Evolutionary conservation across 169 alveolate species (phyloP), one percentile per base, ranked within the genome.

Genomic region (Eimeria brunetti): DNA sequence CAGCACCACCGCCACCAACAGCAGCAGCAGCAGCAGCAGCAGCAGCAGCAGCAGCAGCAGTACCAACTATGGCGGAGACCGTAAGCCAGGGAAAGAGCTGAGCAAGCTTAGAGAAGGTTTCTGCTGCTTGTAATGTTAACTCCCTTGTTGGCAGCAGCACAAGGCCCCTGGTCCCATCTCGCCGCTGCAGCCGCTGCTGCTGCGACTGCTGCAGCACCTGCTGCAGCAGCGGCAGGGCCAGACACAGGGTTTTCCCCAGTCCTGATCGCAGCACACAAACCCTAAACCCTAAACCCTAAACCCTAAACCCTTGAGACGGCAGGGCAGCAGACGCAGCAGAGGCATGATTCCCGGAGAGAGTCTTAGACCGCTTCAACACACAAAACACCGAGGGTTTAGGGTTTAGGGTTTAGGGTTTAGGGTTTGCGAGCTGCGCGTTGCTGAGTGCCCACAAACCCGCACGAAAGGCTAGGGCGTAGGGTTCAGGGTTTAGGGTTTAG

Each of bases 171-270:
- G 98, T 97, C 51, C 99, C 98, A 94, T 89, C 98, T 94, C 95
- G 98, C 98, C 94, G 95, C 88, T 38, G 95, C 49, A 58, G 96
- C 89, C 46, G 98, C 88, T 73, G 97, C 44, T 80, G 89, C 60
- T 89, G 96, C 41, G 85, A 94, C 84, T 76, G 49, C 76, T 75
- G 88, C 56, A 95, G 96, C 44, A 96, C 93, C 69, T 85, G 95
- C 94, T 96, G 97, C 88, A 71, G 80, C 75, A 71, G 78, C 38
- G 88, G 99, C 60, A 99, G 97, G 84, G 99, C 97, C 96, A 98
- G 99, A 80, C 99, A 99, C 41, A 99, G 97, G 0, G 99, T 99
- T 96, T 99, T 99, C 46, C 99, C 99, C 99, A 98, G 27, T 64
- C 94, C 75, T 62, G 14, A 36, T 20, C 56, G 16, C 41, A 71